Evolutionary conservation across 2,329 filamentous ascomycete genomes (phyloP).

Genomic region (Emergomyces africanus): DNA sequence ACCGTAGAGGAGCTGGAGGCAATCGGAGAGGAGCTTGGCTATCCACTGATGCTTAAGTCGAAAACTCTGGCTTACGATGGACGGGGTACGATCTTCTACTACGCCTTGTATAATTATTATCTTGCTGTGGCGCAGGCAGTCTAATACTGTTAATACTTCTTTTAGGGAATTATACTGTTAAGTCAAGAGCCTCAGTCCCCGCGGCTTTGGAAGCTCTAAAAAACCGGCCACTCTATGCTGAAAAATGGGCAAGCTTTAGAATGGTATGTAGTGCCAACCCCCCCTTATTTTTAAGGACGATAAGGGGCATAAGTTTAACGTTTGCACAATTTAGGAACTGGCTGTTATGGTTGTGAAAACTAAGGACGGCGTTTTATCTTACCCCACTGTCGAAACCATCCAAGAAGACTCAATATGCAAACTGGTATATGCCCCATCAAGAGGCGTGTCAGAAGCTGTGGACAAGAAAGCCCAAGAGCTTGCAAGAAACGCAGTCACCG

Average conservation of each 20-base stretch:
- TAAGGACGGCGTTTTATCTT: conserved; percentile 60
- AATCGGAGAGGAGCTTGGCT: conserved; percentile 54
- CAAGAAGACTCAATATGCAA: conserved; percentile 96
- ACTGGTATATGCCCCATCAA: conserved; percentile 73
- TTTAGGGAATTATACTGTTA: conserved; percentile 53
- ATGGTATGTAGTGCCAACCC: conserved; percentile 31
- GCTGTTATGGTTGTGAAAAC: conserved; percentile 93
- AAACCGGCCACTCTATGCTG: conserved; percentile 63
- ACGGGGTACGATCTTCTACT: conserved; percentile 42
- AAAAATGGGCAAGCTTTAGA: conserved; percentile 76
- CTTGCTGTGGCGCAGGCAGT: not conserved
- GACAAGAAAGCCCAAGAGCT: conserved; percentile 58
- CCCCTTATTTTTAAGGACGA: not conserved
- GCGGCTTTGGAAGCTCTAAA: conserved; percentile 58
- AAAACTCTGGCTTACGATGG: conserved; percentile 87
- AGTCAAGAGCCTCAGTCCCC: conserved; percentile 45
- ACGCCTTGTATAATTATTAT: not conserved
- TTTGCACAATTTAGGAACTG: conserved; percentile 44
- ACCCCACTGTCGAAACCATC: conserved; percentile 84
- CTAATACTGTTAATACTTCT: not conserved
- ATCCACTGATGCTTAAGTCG: conserved; percentile 86
- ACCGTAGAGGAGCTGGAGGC: conserved; percentile 49
- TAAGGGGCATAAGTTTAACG: conserved; percentile 7
- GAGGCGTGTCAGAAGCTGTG: conserved; percentile 50
- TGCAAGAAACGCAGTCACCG: conserved; percentile 64